Evolutionary conservation across 176 grass and related monocot species (phyloP).

Genomic region (Eremochloa ophiuroides): DNA sequence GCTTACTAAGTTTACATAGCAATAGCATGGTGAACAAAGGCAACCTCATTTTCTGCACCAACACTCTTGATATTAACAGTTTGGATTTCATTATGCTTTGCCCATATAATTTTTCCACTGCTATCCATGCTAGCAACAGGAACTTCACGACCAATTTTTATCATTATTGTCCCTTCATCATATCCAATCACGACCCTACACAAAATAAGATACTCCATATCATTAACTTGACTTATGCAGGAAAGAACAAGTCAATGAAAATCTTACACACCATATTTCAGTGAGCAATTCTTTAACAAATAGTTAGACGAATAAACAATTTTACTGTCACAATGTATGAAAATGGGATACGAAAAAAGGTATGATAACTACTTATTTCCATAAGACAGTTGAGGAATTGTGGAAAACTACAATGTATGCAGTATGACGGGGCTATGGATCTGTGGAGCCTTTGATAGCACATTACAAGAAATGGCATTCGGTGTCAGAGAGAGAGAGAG

Average conservation of each 20-base stretch:
- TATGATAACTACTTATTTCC: not conserved
- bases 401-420: not conserved
- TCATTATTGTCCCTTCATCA: constrained; percentile 99
- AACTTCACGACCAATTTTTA: constrained; percentile 98
- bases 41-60: constrained; percentile 91
- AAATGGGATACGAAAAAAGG: not conserved
- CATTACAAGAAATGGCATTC: constrained; percentile 3
- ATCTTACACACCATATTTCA: not conserved
- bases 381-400: not conserved
- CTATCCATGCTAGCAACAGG: constrained; percentile 98
- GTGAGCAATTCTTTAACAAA: not conserved
- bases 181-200: constrained; percentile 93
- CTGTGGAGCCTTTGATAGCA: not conserved
- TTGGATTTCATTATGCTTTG: constrained; percentile 98
- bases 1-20: not conserved
- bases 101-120: constrained; percentile 99
- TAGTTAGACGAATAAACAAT: not conserved
- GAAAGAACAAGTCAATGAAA: constrained; percentile 27
- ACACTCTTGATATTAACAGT: constrained; percentile 95
- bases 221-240: constrained; percentile 10
- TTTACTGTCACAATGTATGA: not conserved
- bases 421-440: not conserved
- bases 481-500: not conserved
- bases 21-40: constrained; percentile 28
- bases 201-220: constrained; percentile 12